Percentiles rank a stretch among this genome's conserved stretches.
Evolutionary conservation across 208 protist genomes (phyloP).

Genomic region (Phytomonas serpens): DNA sequence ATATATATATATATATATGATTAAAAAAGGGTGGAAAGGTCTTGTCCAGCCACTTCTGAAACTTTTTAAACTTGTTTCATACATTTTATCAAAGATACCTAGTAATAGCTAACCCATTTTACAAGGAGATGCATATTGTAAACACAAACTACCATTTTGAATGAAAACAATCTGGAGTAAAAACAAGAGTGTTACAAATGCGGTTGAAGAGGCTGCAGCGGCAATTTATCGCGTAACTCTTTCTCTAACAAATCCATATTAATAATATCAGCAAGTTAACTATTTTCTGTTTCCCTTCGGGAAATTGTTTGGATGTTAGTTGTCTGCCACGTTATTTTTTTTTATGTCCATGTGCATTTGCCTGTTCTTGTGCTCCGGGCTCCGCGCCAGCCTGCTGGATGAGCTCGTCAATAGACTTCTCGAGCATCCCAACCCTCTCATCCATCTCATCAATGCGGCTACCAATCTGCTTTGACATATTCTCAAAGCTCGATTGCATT

Average conservation of each 20-base stretch:
- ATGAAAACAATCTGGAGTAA: neutral
- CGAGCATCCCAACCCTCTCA: slow-evolving; percentile 88
- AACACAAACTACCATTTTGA: neutral
- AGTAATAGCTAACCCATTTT: neutral
- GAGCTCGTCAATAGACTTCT: slow-evolving; percentile 91
- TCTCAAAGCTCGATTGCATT: slow-evolving; percentile 94
- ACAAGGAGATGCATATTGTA: neutral
- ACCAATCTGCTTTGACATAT: slow-evolving; percentile 93
- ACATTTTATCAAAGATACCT: neutral
- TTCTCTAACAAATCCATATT: neutral
- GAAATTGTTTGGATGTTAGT: neutral
- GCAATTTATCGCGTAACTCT: neutral
- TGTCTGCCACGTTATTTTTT: neutral
- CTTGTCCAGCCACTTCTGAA: neutral
- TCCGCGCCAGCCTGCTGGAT: slow-evolving; percentile 76
- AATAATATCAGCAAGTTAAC: neutral
- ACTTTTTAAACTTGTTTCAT: neutral
- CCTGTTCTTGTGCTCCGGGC: neutral
- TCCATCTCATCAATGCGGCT: slow-evolving; percentile 93
- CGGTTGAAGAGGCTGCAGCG: neutral
- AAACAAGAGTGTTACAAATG: neutral
- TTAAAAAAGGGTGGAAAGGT: neutral
- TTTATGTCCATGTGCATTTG: too few relatives aligned
- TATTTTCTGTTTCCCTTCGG: slow-evolving; percentile 3
- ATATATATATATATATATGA: neutral